Percentiles rank a stretch among this genome's conserved stretches.
These are phyloP conservation scores for Pisolithus thermaeus DNA, from an alignment of 1,284 basidiomycete species.

Conservation along the genomic window DNA sequence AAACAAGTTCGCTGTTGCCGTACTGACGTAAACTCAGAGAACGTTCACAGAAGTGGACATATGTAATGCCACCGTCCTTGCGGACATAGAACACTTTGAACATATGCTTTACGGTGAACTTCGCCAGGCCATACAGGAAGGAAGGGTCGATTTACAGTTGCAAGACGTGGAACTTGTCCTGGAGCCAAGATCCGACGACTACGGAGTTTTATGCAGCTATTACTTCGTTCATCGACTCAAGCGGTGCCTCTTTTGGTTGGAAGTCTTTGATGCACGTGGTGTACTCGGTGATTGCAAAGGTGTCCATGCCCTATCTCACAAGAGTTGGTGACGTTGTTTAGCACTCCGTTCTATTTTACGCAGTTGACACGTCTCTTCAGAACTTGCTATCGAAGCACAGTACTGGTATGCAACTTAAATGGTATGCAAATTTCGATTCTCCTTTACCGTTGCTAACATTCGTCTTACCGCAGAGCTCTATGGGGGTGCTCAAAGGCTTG, in stretches of 20 bases:
- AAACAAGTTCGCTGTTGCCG: background rate
- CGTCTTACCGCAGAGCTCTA: background rate
- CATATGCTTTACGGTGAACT: slow-evolving; percentile 7
- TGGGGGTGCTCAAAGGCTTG: background rate
- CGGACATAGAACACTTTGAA: slow-evolving; percentile 9
- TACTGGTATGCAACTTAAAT: slow-evolving; percentile 37
- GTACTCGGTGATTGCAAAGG: slow-evolving; percentile 12
- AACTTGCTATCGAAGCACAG: slow-evolving; percentile 39
- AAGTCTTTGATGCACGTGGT: slow-evolving; percentile 9
- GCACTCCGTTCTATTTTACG: background rate
- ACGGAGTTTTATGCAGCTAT: slow-evolving; percentile 9
- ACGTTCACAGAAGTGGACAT: slow-evolving; percentile 14
- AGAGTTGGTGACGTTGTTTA: slow-evolving; percentile 5
- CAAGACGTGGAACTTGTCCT: slow-evolving; percentile 11
- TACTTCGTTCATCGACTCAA: slow-evolving; percentile 9
- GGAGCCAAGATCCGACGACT: slow-evolving; percentile 7
- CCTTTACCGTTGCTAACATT: background rate
- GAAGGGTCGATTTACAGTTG: slow-evolving; percentile 1
- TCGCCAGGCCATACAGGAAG: slow-evolving; percentile 11
- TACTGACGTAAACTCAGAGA: slow-evolving; percentile 4
- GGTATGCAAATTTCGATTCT: background rate
- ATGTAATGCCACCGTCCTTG: slow-evolving; percentile 6
- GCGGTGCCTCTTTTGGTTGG: slow-evolving; percentile 12
- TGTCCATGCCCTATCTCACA: slow-evolving; percentile 10
- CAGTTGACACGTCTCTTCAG: slow-evolving; percentile 19